These are phyloP conservation scores for Suillus variegatus DNA, from an alignment of 768 basidiomycete genomes.

Conservation along the genomic window DNA sequence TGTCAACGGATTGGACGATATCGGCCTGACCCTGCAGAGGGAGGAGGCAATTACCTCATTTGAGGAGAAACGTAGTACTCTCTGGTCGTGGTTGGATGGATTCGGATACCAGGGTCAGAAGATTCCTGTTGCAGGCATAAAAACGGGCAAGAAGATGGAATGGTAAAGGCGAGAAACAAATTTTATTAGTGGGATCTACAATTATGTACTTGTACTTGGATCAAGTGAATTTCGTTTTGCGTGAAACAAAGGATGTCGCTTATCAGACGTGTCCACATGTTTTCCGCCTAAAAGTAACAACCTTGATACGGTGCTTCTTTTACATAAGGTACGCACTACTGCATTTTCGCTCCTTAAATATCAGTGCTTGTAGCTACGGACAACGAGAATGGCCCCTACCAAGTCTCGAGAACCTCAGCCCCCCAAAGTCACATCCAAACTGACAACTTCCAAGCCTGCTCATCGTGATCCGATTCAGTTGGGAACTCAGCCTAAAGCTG, in stretches of 20 bases:
- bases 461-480: conserved; percentile 1
- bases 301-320: not conserved
- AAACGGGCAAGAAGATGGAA: conserved; percentile 57
- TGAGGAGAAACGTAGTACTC: conserved; percentile 72
- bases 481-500: conserved; percentile 17
- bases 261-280: not conserved
- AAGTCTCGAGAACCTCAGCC: conserved; percentile 16
- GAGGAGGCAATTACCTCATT: conserved; percentile 72
- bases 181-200: not conserved
- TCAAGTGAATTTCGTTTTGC: conserved; percentile 5
- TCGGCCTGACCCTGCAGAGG: conserved; percentile 89
- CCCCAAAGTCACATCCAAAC: conserved; percentile 19
- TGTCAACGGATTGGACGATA: conserved; percentile 95
- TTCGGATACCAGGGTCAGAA: conserved; percentile 85
- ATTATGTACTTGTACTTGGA: not conserved
- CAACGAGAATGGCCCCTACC: conserved; percentile 14
- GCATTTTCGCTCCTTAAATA: conserved; percentile 5
- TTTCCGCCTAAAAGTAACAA: not conserved
- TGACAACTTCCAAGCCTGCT: conserved; percentile 3
- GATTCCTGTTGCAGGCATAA: conserved; percentile 54
- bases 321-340: not conserved
- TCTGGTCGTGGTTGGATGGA: conserved; percentile 97
- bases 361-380: conserved; percentile 10
- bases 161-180: conserved; percentile 50
- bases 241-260: not conserved